A percentile compares a stretch with the other conserved stretches of the same genome.
Evolutionary conservation across 2,329 filamentous ascomycete species (phyloP).

Genomic region (Colletotrichum godetiae): DNA sequence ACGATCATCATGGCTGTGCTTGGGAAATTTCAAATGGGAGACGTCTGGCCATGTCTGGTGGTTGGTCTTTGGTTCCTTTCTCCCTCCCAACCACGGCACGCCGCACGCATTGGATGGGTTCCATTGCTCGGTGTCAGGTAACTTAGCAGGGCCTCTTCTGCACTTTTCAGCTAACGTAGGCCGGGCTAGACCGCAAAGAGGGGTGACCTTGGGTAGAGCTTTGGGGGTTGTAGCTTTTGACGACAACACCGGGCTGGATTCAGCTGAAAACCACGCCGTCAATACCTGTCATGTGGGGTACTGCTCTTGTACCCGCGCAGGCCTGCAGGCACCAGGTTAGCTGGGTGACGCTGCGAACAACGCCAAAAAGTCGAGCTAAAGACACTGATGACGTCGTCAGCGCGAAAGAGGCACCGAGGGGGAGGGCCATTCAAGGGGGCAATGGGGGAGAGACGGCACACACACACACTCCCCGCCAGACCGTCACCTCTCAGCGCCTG

Average conservation of each 20-base stretch:
- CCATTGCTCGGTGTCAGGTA: neutral
- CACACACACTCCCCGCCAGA: neutral
- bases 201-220: slow-evolving; percentile 19
- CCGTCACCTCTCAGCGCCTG: slow-evolving; percentile 2
- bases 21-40: neutral
- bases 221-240: slow-evolving; percentile 17
- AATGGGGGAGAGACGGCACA: neutral
- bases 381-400: slow-evolving; percentile 36
- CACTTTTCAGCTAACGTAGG: neutral
- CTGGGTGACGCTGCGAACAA: slow-evolving; percentile 34
- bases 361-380: slow-evolving; percentile 33
- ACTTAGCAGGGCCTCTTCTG: neutral
- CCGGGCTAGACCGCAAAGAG: neutral
- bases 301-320: slow-evolving; percentile 2
- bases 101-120: neutral
- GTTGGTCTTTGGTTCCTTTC: neutral
- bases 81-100: neutral
- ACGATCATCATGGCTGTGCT: slow-evolving; percentile 29
- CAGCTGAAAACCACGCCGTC: neutral
- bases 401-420: slow-evolving; percentile 33
- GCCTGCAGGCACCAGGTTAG: slow-evolving; percentile 17
- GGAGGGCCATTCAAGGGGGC: neutral
- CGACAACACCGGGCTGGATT: neutral
- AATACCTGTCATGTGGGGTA: slow-evolving; percentile 21
- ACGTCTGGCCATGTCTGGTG: neutral